phyloP scores from a whole-genome alignment of 2,329 filamentous ascomycete species.

The Geosmithia morbida region DNA sequence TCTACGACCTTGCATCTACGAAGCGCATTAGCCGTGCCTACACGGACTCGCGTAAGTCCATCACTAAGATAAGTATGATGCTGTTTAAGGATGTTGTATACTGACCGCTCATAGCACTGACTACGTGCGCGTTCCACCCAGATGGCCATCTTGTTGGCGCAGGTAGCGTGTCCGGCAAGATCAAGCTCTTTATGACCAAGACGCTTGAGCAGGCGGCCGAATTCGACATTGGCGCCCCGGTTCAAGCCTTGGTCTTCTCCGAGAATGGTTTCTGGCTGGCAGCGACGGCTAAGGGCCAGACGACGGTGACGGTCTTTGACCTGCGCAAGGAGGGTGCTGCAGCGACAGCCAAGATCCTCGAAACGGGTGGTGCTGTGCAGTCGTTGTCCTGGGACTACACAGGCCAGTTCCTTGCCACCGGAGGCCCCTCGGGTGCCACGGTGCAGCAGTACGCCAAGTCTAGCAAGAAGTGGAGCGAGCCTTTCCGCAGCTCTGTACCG shows the following conservation, averaged over 20 bases:
- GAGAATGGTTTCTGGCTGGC: constrained; percentile 97
- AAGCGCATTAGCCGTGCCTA: constrained; percentile 65
- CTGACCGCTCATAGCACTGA: constrained; percentile 42
- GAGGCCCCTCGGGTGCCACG: constrained; percentile 64
- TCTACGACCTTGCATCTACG: constrained; percentile 64
- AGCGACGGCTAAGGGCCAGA: constrained; percentile 63
- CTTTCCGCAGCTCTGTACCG: constrained; percentile 60
- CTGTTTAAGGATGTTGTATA: background rate
- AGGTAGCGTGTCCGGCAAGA: constrained; percentile 63
- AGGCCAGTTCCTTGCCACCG: constrained; percentile 79
- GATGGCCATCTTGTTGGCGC: constrained; percentile 90
- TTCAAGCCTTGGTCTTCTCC: constrained; percentile 71
- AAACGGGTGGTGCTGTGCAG: constrained; percentile 66
- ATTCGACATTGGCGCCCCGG: constrained; percentile 54
- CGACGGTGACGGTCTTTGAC: constrained; percentile 76
- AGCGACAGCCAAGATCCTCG: constrained; percentile 68
- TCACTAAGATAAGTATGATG: background rate
- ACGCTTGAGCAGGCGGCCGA: constrained; percentile 58
- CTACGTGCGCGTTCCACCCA: constrained; percentile 76
- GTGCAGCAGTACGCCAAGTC: constrained; percentile 85
- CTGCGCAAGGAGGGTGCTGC: constrained; percentile 81
- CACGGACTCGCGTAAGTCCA: constrained; percentile 60
- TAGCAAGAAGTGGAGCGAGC: constrained; percentile 79
- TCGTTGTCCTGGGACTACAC: constrained; percentile 85
- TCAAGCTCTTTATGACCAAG: constrained; percentile 82